These are phyloP conservation scores for Saturnispora kantuleensis DNA, from an alignment of 805 yeast species.

Conservation along the genomic window DNA sequence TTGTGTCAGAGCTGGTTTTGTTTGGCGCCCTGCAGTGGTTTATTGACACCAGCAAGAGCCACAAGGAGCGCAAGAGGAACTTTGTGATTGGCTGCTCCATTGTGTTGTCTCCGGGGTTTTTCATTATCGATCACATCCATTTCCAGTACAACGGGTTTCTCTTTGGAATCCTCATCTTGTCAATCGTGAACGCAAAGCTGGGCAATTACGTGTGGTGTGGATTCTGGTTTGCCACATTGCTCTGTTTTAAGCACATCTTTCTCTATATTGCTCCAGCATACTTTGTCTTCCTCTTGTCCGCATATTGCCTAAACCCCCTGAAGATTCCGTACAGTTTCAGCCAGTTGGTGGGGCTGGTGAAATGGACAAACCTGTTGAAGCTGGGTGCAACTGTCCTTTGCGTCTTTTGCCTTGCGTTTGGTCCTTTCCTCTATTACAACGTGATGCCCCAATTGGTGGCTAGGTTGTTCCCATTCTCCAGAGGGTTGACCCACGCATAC, in stretches of 20 bases:
- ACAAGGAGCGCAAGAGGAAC: conserved; percentile 34
- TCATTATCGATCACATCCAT: conserved; percentile 90
- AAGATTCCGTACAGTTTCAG: conserved; percentile 21
- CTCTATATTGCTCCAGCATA: conserved; percentile 91
- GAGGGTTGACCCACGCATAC: conserved; percentile 95
- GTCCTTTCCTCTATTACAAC: conserved; percentile 58
- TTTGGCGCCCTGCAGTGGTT: conserved; percentile 65
- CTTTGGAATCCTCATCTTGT: conserved; percentile 70
- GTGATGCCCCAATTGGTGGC: conserved; percentile 54
- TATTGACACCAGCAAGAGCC: conserved; percentile 37
- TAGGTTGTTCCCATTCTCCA: conserved; percentile 83
- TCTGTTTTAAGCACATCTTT: conserved; percentile 93
- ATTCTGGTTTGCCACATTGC: conserved; percentile 57
- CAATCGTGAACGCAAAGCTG: conserved; percentile 62
- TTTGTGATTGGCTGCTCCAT: conserved; percentile 76
- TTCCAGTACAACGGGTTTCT: conserved; percentile 95
- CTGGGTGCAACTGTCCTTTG: conserved; percentile 53
- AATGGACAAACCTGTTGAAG: conserved; percentile 50
- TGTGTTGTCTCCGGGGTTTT: conserved; percentile 78
- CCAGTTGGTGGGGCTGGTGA: conserved; percentile 20
- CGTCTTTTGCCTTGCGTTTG: conserved; percentile 62
- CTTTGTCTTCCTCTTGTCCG: conserved; percentile 66
- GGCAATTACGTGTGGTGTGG: conserved; percentile 51
- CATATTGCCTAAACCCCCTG: conserved; percentile 47
- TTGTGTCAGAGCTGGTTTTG: conserved; percentile 62